Base-by-base conservation (phyloP, 768 basidiomycete genomes). In the Leccinum arenicola region DNA sequence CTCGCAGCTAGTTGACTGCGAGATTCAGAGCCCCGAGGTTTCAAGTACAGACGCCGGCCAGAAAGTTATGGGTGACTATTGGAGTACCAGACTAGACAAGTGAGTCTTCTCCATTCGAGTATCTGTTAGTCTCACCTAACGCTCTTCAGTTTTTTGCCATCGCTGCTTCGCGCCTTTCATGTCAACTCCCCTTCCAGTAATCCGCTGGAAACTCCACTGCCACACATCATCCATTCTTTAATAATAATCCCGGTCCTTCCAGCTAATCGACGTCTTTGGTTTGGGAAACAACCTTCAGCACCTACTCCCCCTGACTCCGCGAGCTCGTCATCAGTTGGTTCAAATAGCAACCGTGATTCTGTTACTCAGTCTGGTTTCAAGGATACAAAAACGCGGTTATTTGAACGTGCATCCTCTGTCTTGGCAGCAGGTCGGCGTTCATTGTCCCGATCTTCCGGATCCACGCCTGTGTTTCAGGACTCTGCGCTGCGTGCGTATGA, bases 151-250 rank as follows among this genome's bases (percentile, higher is more conserved):
- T 73, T 96, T 17, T 79, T 96, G 19, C 78, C 84, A 8, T 84
- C 89, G 1, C 79, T 93, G 23, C 76, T 95, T 40, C 83, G 85
- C 31, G 79, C 85, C 6, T 90, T 94, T 72, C 80, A 84, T 61
- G 67, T 78, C n/a, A 79, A 90, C 23, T 85, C 82, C 4, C 78
- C 82, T 6, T 84, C 82, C 54, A 80, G 82, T 10, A 78, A 77
- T 3, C 93, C 92, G 2, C 76, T 96, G 38, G 76, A 84, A 0
- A 74, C 87, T 0, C 93, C 95, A 0, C 74, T 97, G 35, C 86
- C 90, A 1, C 89, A 96, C 61, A 80, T 87, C 55, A 87, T 96
- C 43, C 91, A 97, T 68, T 77, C 84, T 10, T 80, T 97, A 49
- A 90, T 95, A 60, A 83, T 81, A 35, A 82, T 95, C 57, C 95